These are phyloP conservation scores for Trichoderma sp. DNA, from an alignment of 2,329 filamentous ascomycete species.

Conservation along the genomic window DNA sequence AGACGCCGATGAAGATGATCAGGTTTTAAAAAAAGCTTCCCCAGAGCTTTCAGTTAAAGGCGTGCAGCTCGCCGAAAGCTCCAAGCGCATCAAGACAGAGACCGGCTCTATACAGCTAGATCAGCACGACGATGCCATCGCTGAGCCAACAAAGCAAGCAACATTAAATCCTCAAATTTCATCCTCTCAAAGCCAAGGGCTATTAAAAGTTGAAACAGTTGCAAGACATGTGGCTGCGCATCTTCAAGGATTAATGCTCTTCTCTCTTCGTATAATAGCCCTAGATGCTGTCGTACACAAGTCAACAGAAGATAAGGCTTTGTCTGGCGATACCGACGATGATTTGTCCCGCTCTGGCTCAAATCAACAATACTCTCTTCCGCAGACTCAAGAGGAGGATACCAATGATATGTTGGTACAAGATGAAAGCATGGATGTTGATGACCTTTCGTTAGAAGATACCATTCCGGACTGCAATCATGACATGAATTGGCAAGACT, in stretches of 20 bases:
- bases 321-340: background rate
- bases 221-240: background rate
- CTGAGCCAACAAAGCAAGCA: background rate
- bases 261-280: background rate
- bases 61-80: background rate
- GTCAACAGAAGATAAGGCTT: background rate
- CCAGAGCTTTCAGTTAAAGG: background rate
- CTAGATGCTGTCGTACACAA: background rate
- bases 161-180: background rate
- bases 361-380: background rate
- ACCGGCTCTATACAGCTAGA: background rate
- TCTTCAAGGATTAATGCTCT: slow-evolving; percentile 4
- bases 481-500: background rate
- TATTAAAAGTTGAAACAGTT: background rate
- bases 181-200: background rate
- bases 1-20: background rate
- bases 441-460: background rate
- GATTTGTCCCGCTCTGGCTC: background rate
- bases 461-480: background rate
- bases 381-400: accelerated
- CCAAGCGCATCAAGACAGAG: slow-evolving; percentile 1
- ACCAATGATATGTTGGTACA: background rate
- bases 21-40: background rate
- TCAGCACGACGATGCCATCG: background rate
- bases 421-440: background rate